These are phyloP conservation scores for Begonia masoniana DNA, from an alignment of 306 rosid genomes.

Conservation along the genomic window DNA sequence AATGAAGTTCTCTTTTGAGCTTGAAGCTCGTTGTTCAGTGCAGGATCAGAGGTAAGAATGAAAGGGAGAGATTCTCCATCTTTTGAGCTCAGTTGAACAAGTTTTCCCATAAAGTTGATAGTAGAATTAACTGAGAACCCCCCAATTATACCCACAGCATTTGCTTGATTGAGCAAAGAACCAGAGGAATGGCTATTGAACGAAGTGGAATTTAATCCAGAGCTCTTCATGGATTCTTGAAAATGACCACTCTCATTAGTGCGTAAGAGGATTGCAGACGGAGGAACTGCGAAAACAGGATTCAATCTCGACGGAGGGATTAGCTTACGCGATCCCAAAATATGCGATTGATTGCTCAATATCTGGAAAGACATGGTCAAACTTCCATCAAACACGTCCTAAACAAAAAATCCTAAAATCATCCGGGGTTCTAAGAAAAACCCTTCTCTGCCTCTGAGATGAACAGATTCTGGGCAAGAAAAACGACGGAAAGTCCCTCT, in stretches of 20 bases:
- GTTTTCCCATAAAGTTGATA: conserved; percentile 44
- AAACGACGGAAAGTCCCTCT: not conserved
- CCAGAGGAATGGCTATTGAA: conserved; percentile 13
- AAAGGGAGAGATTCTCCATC: conserved; percentile 42
- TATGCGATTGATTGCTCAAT: conserved; percentile 25
- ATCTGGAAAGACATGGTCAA: conserved; percentile 27
- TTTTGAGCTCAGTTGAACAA: conserved; percentile 39
- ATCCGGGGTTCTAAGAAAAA: conserved; percentile 15
- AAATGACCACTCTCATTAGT: conserved; percentile 39
- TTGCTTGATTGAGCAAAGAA: conserved; percentile 25
- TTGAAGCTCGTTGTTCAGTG: conserved; percentile 35
- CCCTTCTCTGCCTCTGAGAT: conserved; percentile 8
- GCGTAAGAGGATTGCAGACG: conserved; percentile 29
- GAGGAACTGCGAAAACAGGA: conserved; percentile 41
- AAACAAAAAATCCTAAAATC: conserved; percentile 13
- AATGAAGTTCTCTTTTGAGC: conserved; percentile 31
- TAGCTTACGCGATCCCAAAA: conserved; percentile 25
- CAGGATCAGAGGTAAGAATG: conserved; percentile 54
- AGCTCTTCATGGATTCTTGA: conserved; percentile 21
- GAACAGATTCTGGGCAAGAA: not conserved
- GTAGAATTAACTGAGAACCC: conserved; percentile 51
- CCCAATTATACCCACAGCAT: conserved; percentile 58
- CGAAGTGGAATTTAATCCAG: conserved; percentile 22
- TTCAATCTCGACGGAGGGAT: conserved; percentile 23
- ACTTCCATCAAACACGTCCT: conserved; percentile 29